phyloP scores from a whole-genome alignment of 139 green algal genomes.

The Picocystis salinarum region DNA sequence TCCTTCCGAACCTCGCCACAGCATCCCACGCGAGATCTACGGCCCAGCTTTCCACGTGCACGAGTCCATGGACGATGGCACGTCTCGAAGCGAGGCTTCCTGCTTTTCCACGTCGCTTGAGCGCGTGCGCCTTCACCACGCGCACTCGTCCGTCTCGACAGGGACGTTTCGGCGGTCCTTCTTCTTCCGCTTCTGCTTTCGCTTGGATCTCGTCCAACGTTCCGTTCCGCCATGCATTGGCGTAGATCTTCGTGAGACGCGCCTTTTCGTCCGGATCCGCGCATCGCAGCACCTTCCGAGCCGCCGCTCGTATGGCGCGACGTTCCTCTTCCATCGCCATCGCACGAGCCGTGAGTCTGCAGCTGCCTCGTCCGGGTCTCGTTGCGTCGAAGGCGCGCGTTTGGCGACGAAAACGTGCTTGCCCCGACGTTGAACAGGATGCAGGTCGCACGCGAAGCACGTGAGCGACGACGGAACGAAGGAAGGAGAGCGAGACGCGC shows the following conservation, averaged over 20 bases:
- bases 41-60: constrained; percentile 63
- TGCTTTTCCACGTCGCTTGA: constrained; percentile 25
- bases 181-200: background rate
- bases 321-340: too few species aligned
- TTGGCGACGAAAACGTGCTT: too few species aligned
- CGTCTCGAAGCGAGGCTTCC: constrained; percentile 31
- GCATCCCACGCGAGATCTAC: constrained; percentile 72
- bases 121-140: background rate
- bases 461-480: too few species aligned
- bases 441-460: too few species aligned
- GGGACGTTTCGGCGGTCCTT: background rate
- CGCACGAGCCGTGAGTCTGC: too few species aligned
- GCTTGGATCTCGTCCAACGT: background rate
- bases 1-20: constrained; percentile 49
- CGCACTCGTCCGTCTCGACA: background rate
- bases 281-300: too few species aligned
- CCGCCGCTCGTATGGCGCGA: too few species aligned
- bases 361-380: too few species aligned
- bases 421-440: too few species aligned
- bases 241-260: background rate
- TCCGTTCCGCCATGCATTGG: background rate
- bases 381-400: too few species aligned
- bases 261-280: constrained; percentile 1
- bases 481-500: too few species aligned
- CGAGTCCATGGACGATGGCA: constrained; percentile 24